Conservation (phyloP, 2,329 filamentous ascomycete genomes). For the Fragosphaeria purpurea region DNA sequence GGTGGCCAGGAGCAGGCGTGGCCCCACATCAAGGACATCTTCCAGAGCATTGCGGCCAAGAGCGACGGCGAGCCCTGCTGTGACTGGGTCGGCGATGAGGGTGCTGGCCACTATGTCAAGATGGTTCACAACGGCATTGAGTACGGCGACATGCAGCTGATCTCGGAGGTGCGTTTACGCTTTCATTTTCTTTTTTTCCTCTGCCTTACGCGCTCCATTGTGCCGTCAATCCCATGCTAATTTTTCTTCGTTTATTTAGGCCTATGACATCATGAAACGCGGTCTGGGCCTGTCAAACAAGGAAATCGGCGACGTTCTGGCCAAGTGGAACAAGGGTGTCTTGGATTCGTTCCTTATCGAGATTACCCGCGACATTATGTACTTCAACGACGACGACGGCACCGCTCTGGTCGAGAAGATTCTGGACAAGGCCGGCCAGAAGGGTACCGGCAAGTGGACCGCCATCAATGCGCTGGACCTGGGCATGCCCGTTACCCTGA, state of each 20-base stretch:
- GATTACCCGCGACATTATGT: conserved; percentile 97
- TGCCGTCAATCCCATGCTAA: background rate
- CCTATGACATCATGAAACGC: conserved; percentile 99
- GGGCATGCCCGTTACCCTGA: conserved; percentile 95
- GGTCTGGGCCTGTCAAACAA: conserved; percentile 80
- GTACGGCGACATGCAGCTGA: conserved; percentile 99
- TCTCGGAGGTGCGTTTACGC: conserved; percentile 68
- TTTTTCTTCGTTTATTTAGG: conserved; percentile 39
- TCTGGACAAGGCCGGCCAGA: conserved; percentile 94
- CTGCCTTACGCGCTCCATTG: background rate
- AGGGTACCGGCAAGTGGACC: conserved; percentile 99
- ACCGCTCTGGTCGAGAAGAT: conserved; percentile 95
- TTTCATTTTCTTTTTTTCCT: background rate
- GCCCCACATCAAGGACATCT: conserved; percentile 97
- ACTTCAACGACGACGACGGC: conserved; percentile 93
- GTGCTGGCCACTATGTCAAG: conserved; percentile 99
- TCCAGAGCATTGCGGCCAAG: conserved; percentile 97
- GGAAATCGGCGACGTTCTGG: conserved; percentile 91
- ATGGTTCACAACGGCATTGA: conserved; percentile 99
- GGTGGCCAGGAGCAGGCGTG: conserved; percentile 97
- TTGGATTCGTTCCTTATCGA: conserved; percentile 98
- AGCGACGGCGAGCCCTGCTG: conserved; percentile 96
- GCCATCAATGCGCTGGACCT: conserved; percentile 98
- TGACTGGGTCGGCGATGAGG: conserved; percentile 99
- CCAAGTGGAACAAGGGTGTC: conserved; percentile 97